phyloP scores from a whole-genome alignment of 1,139 yeast species.

The Yamadazyma blattariae region DNA sequence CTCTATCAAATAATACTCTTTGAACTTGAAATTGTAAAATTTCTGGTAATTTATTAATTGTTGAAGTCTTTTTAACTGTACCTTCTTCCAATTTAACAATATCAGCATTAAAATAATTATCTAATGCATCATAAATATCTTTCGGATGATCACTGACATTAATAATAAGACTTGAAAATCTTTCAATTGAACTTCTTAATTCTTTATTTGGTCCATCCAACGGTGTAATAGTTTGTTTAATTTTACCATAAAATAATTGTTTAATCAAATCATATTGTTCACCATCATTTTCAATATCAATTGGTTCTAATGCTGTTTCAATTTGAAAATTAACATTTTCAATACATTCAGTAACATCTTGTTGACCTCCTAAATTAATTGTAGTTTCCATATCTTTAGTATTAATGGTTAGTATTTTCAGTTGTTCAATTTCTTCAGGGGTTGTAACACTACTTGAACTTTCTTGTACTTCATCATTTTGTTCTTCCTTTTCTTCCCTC shows the following conservation, averaged over 20 bases:
- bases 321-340: slow-evolving; percentile 91
- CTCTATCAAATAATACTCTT: slow-evolving; percentile 86
- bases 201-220: slow-evolving; percentile 38
- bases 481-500: background rate
- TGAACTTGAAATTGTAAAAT: slow-evolving; percentile 90
- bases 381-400: slow-evolving; percentile 69
- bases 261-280: slow-evolving; percentile 84
- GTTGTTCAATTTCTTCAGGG: slow-evolving; percentile 4
- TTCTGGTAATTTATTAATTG: slow-evolving; percentile 71
- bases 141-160: slow-evolving; percentile 87
- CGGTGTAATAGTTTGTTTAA: slow-evolving; percentile 44
- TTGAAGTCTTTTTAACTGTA: slow-evolving; percentile 66
- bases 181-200: slow-evolving; percentile 69
- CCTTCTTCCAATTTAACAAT: slow-evolving; percentile 70
- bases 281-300: slow-evolving; percentile 61
- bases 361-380: slow-evolving; percentile 84
- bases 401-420: slow-evolving; percentile 41
- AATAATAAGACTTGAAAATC: slow-evolving; percentile 78
- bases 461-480: slow-evolving; percentile 1
- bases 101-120: slow-evolving; percentile 78
- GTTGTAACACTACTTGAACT: slow-evolving; percentile 5
- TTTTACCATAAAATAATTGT: slow-evolving; percentile 71
- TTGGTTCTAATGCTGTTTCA: slow-evolving; percentile 84
- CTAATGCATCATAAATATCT: slow-evolving; percentile 87
- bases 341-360: slow-evolving; percentile 96